Percentiles rank a stretch among this genome's conserved stretches.
Evolutionary conservation across 129 eudicot species (phyloP).

Genomic region (Artemisia tridentata): DNA sequence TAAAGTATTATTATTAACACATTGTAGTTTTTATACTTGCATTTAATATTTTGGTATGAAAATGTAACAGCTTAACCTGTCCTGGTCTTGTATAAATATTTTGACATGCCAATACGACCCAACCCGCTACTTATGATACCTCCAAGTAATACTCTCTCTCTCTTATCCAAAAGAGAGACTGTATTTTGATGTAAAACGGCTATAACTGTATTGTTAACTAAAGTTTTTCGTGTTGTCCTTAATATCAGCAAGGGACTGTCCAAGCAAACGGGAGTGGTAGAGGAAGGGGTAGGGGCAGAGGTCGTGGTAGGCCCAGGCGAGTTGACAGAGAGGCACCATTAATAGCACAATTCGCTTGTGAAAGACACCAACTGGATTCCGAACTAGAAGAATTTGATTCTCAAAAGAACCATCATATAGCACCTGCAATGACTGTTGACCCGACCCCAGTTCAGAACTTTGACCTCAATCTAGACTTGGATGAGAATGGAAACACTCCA

Average conservation of each 20-base stretch:
- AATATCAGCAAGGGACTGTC: not conserved
- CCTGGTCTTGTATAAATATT: no score
- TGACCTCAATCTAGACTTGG: constrained; percentile 51
- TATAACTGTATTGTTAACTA: not conserved
- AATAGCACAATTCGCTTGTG: not conserved
- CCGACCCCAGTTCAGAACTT: constrained; percentile 31
- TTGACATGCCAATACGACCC: no score
- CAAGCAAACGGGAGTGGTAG: constrained; percentile 4
- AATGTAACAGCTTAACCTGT: no score
- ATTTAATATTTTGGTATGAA: no score
- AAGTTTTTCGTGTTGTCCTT: not conserved
- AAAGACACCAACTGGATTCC: not conserved
- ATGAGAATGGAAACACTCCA: constrained; percentile 36
- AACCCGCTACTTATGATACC: no score
- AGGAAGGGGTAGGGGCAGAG: not conserved
- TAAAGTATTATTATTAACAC: no score
- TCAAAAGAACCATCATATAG: not conserved
- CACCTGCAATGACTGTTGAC: constrained; percentile 7
- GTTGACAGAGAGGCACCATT: not conserved
- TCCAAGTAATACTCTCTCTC: no score
- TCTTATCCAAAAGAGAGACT: not conserved
- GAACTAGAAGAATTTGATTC: not conserved
- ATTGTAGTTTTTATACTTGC: no score
- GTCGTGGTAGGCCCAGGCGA: not conserved
- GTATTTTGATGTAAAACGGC: not conserved